Conservation (phyloP, 1,284 basidiomycete genomes). For the Ganoderma lucidum region DNA sequence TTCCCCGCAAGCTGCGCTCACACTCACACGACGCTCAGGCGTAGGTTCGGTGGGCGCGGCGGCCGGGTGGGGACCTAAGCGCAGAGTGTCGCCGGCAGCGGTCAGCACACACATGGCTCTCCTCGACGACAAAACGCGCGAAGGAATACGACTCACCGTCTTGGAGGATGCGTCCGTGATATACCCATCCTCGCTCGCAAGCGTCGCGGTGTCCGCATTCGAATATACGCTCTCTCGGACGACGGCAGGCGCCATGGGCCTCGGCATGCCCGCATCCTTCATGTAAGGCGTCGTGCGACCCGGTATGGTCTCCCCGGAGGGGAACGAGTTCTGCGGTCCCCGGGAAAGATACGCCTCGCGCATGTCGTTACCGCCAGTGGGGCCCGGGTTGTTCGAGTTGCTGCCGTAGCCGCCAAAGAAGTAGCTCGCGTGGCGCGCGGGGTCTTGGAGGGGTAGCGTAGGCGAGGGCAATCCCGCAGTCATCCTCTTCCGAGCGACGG, state of each 20-base stretch:
- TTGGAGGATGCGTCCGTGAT: conserved; percentile 22
- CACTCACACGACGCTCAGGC: conserved; percentile 25
- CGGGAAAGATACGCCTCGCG: conserved; percentile 21
- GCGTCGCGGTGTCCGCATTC: conserved; percentile 12
- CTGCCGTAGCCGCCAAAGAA: conserved; percentile 24
- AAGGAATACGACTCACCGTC: conserved; percentile 19
- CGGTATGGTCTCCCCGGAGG: background rate
- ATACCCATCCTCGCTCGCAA: conserved; percentile 16
- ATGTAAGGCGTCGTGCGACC: conserved; percentile 14
- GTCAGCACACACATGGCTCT: background rate
- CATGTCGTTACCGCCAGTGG: conserved; percentile 1
- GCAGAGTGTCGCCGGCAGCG: background rate
- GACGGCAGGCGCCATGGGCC: conserved; percentile 16
- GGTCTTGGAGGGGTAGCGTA: conserved; percentile 50
- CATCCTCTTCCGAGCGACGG: conserved; percentile 14
- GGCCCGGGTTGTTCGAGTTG: background rate
- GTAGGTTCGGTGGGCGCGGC: conserved; percentile 25
- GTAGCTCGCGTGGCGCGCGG: conserved; percentile 44
- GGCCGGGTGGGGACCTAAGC: conserved; percentile 20
- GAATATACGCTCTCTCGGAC: conserved; percentile 22
- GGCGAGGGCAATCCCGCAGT: conserved; percentile 37
- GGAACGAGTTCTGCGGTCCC: conserved; percentile 13
- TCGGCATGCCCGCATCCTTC: conserved; percentile 14
- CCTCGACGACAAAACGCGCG: background rate
- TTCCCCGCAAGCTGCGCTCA: conserved; percentile 10